phyloP scores from a whole-genome alignment of 129 eudicot genomes.

The Heracleum sosnowskyi region DNA sequence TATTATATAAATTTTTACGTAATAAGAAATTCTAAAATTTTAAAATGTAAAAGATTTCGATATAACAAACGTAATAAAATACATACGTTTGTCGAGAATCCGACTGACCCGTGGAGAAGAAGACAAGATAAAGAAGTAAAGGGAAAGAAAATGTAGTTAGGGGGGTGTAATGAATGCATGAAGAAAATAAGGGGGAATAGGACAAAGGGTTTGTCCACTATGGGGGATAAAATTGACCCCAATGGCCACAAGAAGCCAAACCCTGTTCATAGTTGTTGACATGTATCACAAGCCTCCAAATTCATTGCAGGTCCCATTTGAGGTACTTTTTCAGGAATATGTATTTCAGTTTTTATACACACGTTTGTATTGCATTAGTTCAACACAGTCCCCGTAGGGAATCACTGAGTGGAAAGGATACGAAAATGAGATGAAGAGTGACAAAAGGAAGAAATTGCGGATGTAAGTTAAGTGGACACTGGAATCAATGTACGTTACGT shows the following conservation, averaged over 20 bases:
- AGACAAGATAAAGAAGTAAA: not conserved
- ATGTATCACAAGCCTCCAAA: not conserved
- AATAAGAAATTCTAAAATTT: too few species aligned
- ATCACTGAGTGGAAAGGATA: not conserved
- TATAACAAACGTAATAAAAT: too few species aligned
- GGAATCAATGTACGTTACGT: too few species aligned
- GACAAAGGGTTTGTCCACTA: slow-evolving; percentile 3
- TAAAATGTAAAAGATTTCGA: too few species aligned
- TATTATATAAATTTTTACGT: too few species aligned
- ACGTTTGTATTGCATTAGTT: not conserved
- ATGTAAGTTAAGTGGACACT: too few species aligned
- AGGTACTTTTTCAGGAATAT: not conserved
- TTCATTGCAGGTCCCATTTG: not conserved
- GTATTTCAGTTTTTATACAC: not conserved
- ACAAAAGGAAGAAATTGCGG: not conserved
- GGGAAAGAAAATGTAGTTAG: not conserved
- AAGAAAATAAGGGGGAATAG: not conserved
- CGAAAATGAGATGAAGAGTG: not conserved
- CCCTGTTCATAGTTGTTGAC: not conserved
- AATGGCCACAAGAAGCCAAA: not conserved
- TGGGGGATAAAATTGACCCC: not conserved
- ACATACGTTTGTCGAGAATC: too few species aligned
- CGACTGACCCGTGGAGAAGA: not conserved
- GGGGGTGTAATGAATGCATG: not conserved
- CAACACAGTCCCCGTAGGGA: not conserved